These are phyloP conservation scores for Amanita rimosa DNA, from an alignment of 768 basidiomycete genomes.

Conservation along the genomic window DNA sequence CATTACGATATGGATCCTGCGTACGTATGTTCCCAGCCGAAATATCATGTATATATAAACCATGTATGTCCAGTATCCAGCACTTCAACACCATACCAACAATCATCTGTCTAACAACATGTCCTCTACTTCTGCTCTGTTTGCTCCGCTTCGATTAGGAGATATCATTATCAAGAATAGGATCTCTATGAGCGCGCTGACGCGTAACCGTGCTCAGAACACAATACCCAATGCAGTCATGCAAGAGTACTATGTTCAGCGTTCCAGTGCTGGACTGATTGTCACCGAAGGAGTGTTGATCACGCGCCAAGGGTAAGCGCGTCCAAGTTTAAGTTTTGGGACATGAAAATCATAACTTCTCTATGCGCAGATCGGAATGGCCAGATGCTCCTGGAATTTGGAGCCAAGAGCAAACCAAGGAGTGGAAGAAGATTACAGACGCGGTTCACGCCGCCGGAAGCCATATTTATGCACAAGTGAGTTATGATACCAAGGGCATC, in stretches of 20 bases:
- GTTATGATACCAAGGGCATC: not conserved
- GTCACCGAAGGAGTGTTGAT: slow-evolving; percentile 29
- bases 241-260: slow-evolving; percentile 29
- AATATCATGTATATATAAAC: too few species aligned
- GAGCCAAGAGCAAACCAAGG: slow-evolving; percentile 29
- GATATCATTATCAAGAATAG: slow-evolving; percentile 24
- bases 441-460: slow-evolving; percentile 35
- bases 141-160: slow-evolving; percentile 24
- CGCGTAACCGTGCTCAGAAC: slow-evolving; percentile 25
- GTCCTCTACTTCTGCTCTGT: slow-evolving; percentile 10
- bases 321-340: not conserved
- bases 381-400: slow-evolving; percentile 35
- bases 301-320: slow-evolving; percentile 27
- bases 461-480: slow-evolving; percentile 32
- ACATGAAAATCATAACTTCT: not conserved
- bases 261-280: slow-evolving; percentile 30
- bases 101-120: not conserved
- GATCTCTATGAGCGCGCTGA: slow-evolving; percentile 28
- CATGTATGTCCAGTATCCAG: too few species aligned
- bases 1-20: too few species aligned
- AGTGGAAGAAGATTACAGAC: slow-evolving; percentile 35
- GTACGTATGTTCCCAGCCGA: too few species aligned
- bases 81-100: not conserved
- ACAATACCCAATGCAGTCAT: slow-evolving; percentile 26
- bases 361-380: slow-evolving; percentile 28